Conservation (phyloP, 306 rosid species). For the Lotus japonicus region DNA sequence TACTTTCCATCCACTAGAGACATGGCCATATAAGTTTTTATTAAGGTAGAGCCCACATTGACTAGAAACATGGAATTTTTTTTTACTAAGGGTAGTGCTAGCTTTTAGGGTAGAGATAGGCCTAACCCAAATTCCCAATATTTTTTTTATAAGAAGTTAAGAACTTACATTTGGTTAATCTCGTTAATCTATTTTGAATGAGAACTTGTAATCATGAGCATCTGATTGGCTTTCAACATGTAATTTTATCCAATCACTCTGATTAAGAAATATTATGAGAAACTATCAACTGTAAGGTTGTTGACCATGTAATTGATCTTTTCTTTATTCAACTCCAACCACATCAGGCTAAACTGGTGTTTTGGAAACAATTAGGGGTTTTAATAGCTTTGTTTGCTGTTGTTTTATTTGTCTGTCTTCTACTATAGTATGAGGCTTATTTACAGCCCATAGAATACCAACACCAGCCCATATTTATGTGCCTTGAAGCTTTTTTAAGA, state of each 20-base stretch:
- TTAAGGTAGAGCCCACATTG: too few species aligned
- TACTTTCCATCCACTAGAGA: neutral
- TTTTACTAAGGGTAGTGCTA: too few species aligned
- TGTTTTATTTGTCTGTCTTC: neutral
- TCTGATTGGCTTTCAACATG: neutral
- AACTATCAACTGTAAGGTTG: neutral
- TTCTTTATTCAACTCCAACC: neutral
- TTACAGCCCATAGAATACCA: neutral
- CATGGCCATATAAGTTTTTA: too few species aligned
- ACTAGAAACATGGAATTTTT: too few species aligned
- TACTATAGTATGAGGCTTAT: neutral
- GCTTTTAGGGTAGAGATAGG: too few species aligned
- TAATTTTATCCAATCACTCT: neutral
- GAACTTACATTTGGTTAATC: neutral
- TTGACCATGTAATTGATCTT: neutral
- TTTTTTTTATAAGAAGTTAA: neutral
- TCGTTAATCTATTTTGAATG: neutral
- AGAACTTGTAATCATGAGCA: neutral
- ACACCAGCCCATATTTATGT: neutral
- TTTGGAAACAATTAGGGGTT: neutral
- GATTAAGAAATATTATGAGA: neutral
- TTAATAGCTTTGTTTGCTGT: neutral
- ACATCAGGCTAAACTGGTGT: neutral
- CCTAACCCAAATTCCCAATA: too few species aligned
- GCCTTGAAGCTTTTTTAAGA: neutral